Base-by-base conservation (phyloP, 345 rosid genomes). In the Eucalyptus camaldulensis region DNA sequence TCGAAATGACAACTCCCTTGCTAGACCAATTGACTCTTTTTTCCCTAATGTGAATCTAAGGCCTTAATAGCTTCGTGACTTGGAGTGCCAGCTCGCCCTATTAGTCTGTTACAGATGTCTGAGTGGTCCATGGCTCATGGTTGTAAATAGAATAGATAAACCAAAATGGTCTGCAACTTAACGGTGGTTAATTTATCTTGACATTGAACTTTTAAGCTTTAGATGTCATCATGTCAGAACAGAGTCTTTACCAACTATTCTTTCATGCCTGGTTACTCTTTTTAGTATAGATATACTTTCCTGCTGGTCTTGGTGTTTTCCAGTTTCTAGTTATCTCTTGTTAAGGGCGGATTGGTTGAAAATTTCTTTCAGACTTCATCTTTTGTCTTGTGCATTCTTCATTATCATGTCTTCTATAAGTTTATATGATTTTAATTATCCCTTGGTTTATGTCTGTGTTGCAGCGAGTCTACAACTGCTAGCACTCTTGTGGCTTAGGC, bases 381-480 rank as follows among this genome's bases (percentile, higher is more conserved):
- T 86, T 76, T 86, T 15, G 13, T 86, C 33, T 5, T 5, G 45
- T 43, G 67, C 33, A 31, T 37, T 56, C 49, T 37, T 4, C 2
- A 33, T 87, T 56, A 16, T 31, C 19, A 19, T 11, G 15, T 37
- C 27, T 37, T 56, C 49, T 25, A 4, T 44, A n/a, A 13, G 10
- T 25, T 49, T 40, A 51, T 27, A 14, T 33, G 54, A 47, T 89
- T 54, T 16, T 8, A 86, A 51, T 50, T 31, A 13, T 14, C 21
- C 22, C 31, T 86, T 43, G 19, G 19, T 24, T 89, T 89, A 14
- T 51, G 19, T 69, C 67, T 86, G n/a, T 54, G 25, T 67, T 86
- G 54, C 90, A 89, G 90, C 13, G 90, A 89, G 86, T 89, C 90
- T 31, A 89, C 90, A 17, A 89, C 90, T 49, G 90, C 90, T 49